Evolutionary conservation across 768 basidiomycete species (phyloP).

Genomic region (Psilocybe cubensis): DNA sequence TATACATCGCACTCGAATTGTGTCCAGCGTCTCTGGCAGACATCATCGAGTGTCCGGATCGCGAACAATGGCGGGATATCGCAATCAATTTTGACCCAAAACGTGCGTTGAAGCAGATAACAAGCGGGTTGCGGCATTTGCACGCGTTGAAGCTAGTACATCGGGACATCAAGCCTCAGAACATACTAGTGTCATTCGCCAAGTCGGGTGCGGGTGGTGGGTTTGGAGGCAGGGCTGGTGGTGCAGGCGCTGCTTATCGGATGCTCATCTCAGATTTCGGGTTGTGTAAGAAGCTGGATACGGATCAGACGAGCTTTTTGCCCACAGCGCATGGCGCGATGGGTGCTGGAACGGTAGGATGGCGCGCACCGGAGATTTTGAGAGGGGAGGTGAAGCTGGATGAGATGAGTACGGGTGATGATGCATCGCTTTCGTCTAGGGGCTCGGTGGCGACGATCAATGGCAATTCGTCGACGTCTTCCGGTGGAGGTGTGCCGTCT

Average conservation of each 20-base stretch:
- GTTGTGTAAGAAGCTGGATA: conserved; percentile 91
- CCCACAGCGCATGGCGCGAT: conserved; percentile 90
- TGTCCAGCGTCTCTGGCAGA: conserved; percentile 91
- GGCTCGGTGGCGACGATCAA: conserved; percentile 62
- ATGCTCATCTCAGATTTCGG: conserved; percentile 99
- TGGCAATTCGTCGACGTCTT: conserved; percentile 28
- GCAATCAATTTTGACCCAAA: conserved; percentile 82
- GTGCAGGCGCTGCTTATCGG: conserved; percentile 50
- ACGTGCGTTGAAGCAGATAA: conserved; percentile 84
- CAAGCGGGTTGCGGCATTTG: conserved; percentile 86
- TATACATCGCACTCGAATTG: conserved; percentile 96
- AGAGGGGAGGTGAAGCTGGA: conserved; percentile 93
- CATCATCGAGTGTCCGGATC: conserved; percentile 77
- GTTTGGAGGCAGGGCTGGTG: conserved; percentile 34
- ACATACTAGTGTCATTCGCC: conserved; percentile 84
- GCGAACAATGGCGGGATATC: conserved; percentile 74
- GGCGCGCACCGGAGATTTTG: conserved; percentile 97
- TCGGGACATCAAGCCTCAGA: conserved; percentile 98
- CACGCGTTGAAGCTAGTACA: conserved; percentile 97
- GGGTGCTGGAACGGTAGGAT: conserved; percentile 93
- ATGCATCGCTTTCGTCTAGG: conserved; percentile 58
- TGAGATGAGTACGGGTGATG: conserved; percentile 64
- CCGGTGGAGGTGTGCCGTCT: conserved; percentile 29
- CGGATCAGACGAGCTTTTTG: conserved; percentile 95
- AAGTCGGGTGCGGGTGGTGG: conserved; percentile 38